These are phyloP conservation scores for Begonia peltatifolia DNA, from an alignment of 306 rosid species.

Conservation along the genomic window DNA sequence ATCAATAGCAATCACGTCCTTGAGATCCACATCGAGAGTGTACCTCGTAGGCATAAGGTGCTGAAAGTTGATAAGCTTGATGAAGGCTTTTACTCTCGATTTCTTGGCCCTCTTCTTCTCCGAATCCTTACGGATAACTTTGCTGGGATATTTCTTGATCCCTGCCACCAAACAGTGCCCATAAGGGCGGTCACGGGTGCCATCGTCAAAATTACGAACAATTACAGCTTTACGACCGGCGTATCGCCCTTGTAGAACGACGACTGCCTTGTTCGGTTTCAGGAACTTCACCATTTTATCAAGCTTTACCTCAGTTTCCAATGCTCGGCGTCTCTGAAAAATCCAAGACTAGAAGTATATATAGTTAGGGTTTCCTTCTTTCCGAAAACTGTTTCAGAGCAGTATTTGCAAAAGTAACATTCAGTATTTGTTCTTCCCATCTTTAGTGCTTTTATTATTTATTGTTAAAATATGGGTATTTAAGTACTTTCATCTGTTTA, in stretches of 20 bases:
- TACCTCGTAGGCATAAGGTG: conserved; percentile 24
- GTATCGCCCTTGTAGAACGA: conserved; percentile 16
- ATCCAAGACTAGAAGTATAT: no score
- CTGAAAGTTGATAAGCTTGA: conserved; percentile 14
- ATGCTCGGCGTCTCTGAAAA: no score
- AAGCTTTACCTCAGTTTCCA: background rate
- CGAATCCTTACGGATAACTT: conserved; percentile 21
- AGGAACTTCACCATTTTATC: conserved; percentile 18
- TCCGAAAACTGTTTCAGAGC: no score
- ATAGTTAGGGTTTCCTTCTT: no score
- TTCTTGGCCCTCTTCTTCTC: conserved; percentile 16
- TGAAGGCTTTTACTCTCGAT: conserved; percentile 16
- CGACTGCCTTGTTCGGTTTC: conserved; percentile 14
- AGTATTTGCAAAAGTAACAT: no score
- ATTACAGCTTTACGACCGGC: conserved; percentile 22
- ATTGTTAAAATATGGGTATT: no score
- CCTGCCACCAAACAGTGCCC: conserved; percentile 22
- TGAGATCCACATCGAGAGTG: conserved; percentile 22
- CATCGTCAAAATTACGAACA: conserved; percentile 16
- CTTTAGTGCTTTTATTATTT: no score
- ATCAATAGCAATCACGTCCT: conserved; percentile 11
- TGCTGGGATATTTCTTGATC: conserved; percentile 15
- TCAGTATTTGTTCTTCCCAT: no score
- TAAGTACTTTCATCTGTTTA: no score
- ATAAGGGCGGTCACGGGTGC: conserved; percentile 18